These are phyloP conservation scores for Suillus subluteus DNA, from an alignment of 768 basidiomycete species.

Conservation along the genomic window DNA sequence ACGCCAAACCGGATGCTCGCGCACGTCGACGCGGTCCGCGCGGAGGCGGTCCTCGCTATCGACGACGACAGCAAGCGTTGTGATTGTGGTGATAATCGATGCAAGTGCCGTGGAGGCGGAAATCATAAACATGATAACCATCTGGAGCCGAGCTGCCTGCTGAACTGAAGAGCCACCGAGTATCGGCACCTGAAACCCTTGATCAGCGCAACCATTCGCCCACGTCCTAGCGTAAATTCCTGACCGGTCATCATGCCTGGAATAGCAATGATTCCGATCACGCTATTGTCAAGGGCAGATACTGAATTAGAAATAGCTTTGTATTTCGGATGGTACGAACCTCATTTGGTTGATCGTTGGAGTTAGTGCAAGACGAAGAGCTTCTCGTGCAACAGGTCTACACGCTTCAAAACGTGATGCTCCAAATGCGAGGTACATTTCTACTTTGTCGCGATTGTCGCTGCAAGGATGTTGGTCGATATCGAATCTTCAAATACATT, in stretches of 20 bases:
- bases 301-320: slow-evolving; percentile 1
- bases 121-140: slow-evolving; percentile 96
- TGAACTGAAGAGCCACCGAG: slow-evolving; percentile 84
- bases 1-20: slow-evolving; percentile 37
- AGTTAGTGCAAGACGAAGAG: slow-evolving; percentile 76
- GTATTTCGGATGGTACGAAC: slow-evolving; percentile 34
- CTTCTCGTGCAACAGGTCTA: slow-evolving; percentile 75
- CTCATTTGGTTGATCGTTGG: slow-evolving; percentile 90
- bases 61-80: slow-evolving; percentile 63
- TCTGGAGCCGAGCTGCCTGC: slow-evolving; percentile 85
- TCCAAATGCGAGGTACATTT: slow-evolving; percentile 85
- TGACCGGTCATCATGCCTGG: slow-evolving; percentile 47
- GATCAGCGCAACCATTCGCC: background rate
- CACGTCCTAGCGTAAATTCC: background rate
- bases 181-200: slow-evolving; percentile 93
- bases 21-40: slow-evolving; percentile 57
- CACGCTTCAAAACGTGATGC: slow-evolving; percentile 86
- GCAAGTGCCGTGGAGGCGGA: slow-evolving; percentile 76
- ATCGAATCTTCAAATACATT: background rate
- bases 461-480: slow-evolving; percentile 36
- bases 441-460: slow-evolving; percentile 84
- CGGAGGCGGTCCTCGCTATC: slow-evolving; percentile 71
- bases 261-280: slow-evolving; percentile 77
- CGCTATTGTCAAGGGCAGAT: slow-evolving; percentile 40
- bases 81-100: slow-evolving; percentile 63